Percentiles rank a stretch among this genome's conserved stretches.
Evolutionary conservation across 2,329 filamentous ascomycete species (phyloP).

Genomic region (Alternaria infectoria): DNA sequence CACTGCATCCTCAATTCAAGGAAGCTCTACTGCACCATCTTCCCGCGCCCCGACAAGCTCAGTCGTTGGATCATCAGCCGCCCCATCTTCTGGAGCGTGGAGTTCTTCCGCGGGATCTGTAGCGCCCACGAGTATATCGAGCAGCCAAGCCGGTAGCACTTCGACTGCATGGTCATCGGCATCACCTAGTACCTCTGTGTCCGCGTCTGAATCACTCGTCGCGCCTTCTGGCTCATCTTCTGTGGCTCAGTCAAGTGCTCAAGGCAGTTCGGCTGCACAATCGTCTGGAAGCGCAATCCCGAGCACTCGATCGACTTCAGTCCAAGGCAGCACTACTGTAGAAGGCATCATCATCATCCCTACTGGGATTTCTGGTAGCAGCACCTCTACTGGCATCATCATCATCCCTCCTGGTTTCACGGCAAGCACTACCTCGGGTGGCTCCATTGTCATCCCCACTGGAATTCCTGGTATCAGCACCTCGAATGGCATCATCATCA

Average conservation of each 20-base stretch:
- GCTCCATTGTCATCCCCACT: neutral
- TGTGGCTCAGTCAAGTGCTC: neutral
- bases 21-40: neutral
- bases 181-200: neutral
- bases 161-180: neutral
- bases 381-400: neutral
- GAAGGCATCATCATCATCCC: neutral
- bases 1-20: neutral
- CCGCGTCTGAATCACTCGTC: neutral
- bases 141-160: neutral
- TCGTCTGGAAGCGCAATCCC: neutral
- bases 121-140: neutral
- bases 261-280: neutral
- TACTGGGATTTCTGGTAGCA: neutral
- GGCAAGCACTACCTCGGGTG: neutral
- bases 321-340: neutral
- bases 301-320: neutral
- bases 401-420: neutral
- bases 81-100: neutral
- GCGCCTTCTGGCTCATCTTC: neutral
- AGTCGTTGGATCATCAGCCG: neutral
- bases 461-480: neutral
- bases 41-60: neutral
- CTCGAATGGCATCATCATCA: neutral
- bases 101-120: neutral